These are phyloP conservation scores for Inga leiocalycina DNA, from an alignment of 306 rosid species.

Conservation along the genomic window DNA sequence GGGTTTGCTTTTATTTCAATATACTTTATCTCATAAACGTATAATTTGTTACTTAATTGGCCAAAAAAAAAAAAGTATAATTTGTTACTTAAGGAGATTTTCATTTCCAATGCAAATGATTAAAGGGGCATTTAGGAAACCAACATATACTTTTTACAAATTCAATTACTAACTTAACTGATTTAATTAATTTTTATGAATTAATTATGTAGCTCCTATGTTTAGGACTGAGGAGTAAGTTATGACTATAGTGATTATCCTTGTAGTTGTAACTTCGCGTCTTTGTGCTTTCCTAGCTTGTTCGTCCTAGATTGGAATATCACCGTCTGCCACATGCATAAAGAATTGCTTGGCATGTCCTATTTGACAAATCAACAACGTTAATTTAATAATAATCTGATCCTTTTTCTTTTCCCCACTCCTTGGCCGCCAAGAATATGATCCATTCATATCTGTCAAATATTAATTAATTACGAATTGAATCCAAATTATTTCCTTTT, in stretches of 20 bases:
- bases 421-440: neutral
- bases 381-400: neutral
- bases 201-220: no score
- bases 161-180: no score
- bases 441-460: neutral
- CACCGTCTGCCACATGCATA: neutral
- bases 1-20: neutral
- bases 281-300: neutral
- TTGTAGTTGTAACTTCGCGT: neutral
- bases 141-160: no score
- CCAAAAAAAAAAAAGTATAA: no score
- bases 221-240: neutral
- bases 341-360: neutral
- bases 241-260: neutral
- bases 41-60: neutral
- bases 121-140: no score
- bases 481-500: neutral
- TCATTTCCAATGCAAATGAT: neutral
- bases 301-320: neutral
- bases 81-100: neutral
- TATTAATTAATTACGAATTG: neutral
- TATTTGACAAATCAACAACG: neutral
- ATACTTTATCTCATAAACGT: neutral
- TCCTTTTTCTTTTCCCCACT: neutral
- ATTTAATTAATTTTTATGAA: no score